Evolutionary conservation across 75 land plant genomes (phyloP), one percentile per base, ranked within the genome.

Genomic region (Isoetes taiwanensis): DNA sequence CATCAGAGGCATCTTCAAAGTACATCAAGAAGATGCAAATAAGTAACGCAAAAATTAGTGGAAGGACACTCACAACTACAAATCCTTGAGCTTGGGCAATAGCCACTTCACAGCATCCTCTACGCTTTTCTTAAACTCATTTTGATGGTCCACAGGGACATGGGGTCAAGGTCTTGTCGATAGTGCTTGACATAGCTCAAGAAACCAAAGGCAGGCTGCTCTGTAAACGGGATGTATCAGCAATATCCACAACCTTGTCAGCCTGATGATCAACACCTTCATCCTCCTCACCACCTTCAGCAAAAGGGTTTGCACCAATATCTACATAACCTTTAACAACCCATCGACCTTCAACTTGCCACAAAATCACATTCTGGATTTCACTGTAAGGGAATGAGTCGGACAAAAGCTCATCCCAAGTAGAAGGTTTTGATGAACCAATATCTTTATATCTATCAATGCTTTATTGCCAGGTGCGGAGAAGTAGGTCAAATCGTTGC

Each of bases 281-380:
- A n/a, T 78, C 88, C 0, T 84, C 89, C 20, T 75, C 84, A 5
- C 71, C 80, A 32, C 89, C 89, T 62, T 87, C 94, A 0, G 81
- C 84, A 58, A 82, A 87, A 39, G 94, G 90, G 30, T 87, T 87
- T 1, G 94, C 94, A 32, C 90, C 94, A 61, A 81, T 87, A 61
- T 84, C 75, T 27, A 83, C 62, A 8, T 84, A 76, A 6, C 94
- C 90, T 68, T 76, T 64, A 14, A 84, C 85, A 33, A 87, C 85
- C 94, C 94, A 87, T 85, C n/a, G n/a, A n/a, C 74, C 76, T 39
- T 74, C 77, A 40, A 74, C 77, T 43, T 74, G 75, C 90, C 90
- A 85, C 3, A 82, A 64, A 30, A 76, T 64, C 1, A 82, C 77
- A 54, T 85, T 82, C 56, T 73, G 66, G 30, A 78, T 71, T 74